These are phyloP conservation scores for Epichloe gansuensis DNA, from an alignment of 2,329 filamentous ascomycete species.

Conservation along the genomic window DNA sequence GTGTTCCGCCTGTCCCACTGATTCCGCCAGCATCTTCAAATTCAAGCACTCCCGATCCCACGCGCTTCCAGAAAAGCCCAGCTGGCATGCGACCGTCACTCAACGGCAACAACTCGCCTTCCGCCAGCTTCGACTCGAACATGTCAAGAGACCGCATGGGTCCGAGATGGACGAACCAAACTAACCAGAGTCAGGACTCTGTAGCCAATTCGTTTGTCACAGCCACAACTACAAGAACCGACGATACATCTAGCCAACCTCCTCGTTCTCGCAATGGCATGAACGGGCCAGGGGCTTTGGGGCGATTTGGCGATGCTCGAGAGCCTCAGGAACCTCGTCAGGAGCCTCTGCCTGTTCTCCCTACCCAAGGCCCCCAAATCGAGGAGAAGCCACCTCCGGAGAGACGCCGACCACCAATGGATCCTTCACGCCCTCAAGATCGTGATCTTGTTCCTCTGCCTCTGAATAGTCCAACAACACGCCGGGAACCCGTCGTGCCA, in stretches of 20 bases:
- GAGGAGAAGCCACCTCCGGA: constrained; percentile 44
- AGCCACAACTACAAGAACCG: constrained; percentile 28
- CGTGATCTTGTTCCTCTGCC: constrained; percentile 46
- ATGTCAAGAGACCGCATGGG: constrained; percentile 25
- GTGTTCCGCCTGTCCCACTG: constrained; percentile 5
- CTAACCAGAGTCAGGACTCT: constrained; percentile 48
- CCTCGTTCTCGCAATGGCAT: constrained; percentile 42
- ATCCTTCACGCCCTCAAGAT: constrained; percentile 42
- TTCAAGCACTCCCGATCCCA: constrained; percentile 13
- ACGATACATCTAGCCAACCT: constrained; percentile 37
- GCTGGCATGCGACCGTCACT: constrained; percentile 21
- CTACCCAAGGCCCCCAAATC: constrained; percentile 2
- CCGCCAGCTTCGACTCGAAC: constrained; percentile 39
- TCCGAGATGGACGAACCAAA: constrained; percentile 34
- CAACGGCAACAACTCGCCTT: constrained; percentile 35
- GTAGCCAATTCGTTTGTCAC: constrained; percentile 32
- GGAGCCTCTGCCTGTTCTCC: constrained; percentile 4
- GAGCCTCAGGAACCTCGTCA: constrained; percentile 10
- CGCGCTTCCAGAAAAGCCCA: constrained; percentile 18
- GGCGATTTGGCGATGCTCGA: constrained; percentile 21
- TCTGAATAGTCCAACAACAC: constrained; percentile 38
- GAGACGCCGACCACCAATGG: constrained; percentile 55
- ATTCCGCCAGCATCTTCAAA: constrained; percentile 10
- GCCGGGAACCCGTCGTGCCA: constrained; percentile 32
- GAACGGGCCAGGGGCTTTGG: constrained; percentile 25